Evolutionary conservation across 1,284 basidiomycete species (phyloP).

Genomic region (Agroathelia rolfsii): DNA sequence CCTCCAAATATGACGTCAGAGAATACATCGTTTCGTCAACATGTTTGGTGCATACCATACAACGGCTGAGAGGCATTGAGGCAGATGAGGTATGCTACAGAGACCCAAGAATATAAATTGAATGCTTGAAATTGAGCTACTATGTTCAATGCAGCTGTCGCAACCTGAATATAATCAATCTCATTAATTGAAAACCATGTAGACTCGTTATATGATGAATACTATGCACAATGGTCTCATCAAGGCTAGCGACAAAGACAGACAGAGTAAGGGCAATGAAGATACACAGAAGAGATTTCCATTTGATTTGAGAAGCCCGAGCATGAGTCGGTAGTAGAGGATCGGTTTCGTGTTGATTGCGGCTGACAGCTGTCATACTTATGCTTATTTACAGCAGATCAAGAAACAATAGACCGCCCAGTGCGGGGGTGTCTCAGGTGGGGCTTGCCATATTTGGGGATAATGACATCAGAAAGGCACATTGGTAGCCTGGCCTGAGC

Average conservation of each 20-base stretch:
- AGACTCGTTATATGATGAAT: neutral
- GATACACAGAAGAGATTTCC: neutral
- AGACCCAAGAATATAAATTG: constrained; percentile 2
- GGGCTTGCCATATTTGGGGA: too few relatives aligned
- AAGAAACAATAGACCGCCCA: too few relatives aligned
- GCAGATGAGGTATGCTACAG: constrained; percentile 2
- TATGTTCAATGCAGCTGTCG: constrained; percentile 1
- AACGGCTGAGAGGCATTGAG: constrained; percentile 1
- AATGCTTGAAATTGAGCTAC: constrained; percentile 1
- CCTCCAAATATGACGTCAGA: neutral
- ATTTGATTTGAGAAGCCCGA: too few relatives aligned
- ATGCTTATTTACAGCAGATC: too few relatives aligned
- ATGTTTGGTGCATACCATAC: constrained; percentile 2
- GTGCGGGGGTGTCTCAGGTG: too few relatives aligned
- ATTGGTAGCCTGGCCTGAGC: too few relatives aligned
- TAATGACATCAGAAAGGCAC: too few relatives aligned
- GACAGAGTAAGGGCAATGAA: constrained; percentile 1
- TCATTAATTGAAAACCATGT: constrained; percentile 1
- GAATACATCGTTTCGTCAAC: neutral
- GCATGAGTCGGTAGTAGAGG: too few relatives aligned
- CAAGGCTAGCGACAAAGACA: constrained; percentile 1
- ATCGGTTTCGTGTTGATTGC: too few relatives aligned
- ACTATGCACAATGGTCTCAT: constrained; percentile 2
- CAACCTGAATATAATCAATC: neutral
- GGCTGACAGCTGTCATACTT: too few relatives aligned